A percentile compares a stretch with the other conserved stretches of the same genome.
Conservation (phyloP, 1,284 basidiomycete genomes). For the Ganoderma lucidum region DNA sequence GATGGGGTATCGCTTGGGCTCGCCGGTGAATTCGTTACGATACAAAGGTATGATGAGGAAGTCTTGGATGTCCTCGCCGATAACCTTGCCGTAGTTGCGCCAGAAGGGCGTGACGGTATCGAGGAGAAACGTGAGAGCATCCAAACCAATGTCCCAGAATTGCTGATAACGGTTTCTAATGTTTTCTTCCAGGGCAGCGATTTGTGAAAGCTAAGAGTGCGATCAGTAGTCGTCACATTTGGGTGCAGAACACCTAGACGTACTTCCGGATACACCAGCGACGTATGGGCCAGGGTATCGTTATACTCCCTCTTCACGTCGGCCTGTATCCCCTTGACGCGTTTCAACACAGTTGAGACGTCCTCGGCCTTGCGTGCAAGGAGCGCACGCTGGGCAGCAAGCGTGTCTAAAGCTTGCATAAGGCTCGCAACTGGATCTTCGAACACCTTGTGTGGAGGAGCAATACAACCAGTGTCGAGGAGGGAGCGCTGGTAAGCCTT, state of each 20-base stretch:
- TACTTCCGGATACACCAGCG: constrained; percentile 80
- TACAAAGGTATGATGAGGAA: constrained; percentile 83
- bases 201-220: constrained; percentile 62
- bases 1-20: constrained; percentile 71
- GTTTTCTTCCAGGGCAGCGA: constrained; percentile 73
- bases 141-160: constrained; percentile 78
- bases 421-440: constrained; percentile 61
- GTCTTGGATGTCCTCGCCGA: constrained; percentile 77
- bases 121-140: constrained; percentile 73
- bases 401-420: constrained; percentile 50
- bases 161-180: constrained; percentile 80
- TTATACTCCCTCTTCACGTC: constrained; percentile 71
- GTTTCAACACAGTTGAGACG: constrained; percentile 54
- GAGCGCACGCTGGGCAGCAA: constrained; percentile 47
- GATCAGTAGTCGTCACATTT: background rate
- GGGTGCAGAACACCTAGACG: constrained; percentile 13
- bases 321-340: constrained; percentile 61
- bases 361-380: constrained; percentile 53
- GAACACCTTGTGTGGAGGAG: constrained; percentile 52
- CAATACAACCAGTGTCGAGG: constrained; percentile 14
- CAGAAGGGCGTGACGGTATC: constrained; percentile 80
- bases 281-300: constrained; percentile 69
- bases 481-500: constrained; percentile 47
- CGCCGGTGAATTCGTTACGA: constrained; percentile 82
- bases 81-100: constrained; percentile 79